Evolutionary conservation across 495 filamentous ascomycete species (phyloP).

Genomic region (Aspergillus haitiensis): DNA sequence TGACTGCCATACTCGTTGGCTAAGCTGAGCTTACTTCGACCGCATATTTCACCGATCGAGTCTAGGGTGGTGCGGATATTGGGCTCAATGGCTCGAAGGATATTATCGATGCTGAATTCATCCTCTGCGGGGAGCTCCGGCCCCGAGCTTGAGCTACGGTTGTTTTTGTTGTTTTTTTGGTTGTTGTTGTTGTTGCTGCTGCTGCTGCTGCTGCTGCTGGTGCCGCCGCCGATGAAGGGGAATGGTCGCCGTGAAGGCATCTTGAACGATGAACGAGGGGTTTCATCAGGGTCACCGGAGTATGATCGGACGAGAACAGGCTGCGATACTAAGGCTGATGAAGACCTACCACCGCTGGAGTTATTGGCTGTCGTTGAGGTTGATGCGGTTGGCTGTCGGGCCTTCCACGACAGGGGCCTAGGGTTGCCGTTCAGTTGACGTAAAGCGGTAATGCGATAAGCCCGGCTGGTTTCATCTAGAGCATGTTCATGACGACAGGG

Average conservation of each 20-base stretch:
- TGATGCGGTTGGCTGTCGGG: conserved; percentile 18
- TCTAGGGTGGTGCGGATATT: conserved; percentile 58
- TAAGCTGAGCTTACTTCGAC: conserved; percentile 59
- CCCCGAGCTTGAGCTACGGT: conserved; percentile 18
- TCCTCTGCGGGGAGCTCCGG: conserved; percentile 48
- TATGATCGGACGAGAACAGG: conserved; percentile 50
- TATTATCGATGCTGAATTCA: conserved; percentile 60
- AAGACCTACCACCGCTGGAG: conserved; percentile 21
- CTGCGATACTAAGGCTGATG: conserved; percentile 36
- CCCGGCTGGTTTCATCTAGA: conserved; percentile 33
- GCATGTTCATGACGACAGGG: conserved; percentile 30
- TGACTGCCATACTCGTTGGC: conserved; percentile 66
- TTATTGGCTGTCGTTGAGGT: conserved; percentile 9
- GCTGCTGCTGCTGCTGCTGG: background rate
- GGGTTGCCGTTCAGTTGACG: conserved; percentile 32
- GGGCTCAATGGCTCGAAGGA: conserved; percentile 59
- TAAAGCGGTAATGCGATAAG: conserved; percentile 32
- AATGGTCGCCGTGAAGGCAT: conserved; percentile 43
- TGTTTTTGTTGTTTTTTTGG: background rate
- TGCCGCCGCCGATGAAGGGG: conserved; percentile 24
- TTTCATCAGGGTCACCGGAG: conserved; percentile 36
- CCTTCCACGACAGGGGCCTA: conserved; percentile 28
- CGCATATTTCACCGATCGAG: conserved; percentile 65
- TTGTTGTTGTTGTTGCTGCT: too few relatives aligned
- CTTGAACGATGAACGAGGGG: conserved; percentile 20